These are phyloP conservation scores for Fomitiporia mediterranea DNA, from an alignment of 1,284 basidiomycete genomes.

Conservation along the genomic window DNA sequence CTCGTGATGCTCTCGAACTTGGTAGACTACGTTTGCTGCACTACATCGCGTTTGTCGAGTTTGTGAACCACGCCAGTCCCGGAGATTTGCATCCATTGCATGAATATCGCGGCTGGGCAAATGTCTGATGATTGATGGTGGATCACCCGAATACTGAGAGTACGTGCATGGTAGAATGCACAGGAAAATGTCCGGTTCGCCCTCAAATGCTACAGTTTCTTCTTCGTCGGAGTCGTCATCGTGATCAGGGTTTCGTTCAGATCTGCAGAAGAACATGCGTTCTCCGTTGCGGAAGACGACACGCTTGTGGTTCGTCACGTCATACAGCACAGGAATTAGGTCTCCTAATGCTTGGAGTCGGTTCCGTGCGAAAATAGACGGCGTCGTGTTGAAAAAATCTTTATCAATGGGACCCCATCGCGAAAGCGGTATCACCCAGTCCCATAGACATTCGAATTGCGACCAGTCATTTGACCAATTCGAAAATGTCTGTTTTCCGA, in stretches of 20 bases:
- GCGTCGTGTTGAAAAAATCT: not conserved
- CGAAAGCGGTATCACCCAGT: conserved; percentile 3
- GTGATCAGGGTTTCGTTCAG: not conserved
- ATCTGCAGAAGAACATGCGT: conserved; percentile 1
- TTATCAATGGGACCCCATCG: conserved; percentile 13
- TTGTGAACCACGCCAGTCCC: too few relatives aligned
- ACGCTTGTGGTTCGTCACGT: not conserved
- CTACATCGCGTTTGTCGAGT: too few relatives aligned
- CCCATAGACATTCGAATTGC: not conserved
- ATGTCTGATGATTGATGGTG: not conserved
- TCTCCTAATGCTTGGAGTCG: conserved; percentile 2
- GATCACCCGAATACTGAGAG: not conserved
- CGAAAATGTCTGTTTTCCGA: not conserved
- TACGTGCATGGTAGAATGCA: not conserved
- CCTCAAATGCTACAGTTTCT: not conserved
- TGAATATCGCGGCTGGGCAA: not conserved
- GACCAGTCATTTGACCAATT: conserved; percentile 14
- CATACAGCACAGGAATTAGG: conserved; percentile 2
- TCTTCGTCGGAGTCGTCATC: too few relatives aligned
- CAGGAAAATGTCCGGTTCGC: not conserved
- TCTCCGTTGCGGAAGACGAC: conserved; percentile 12
- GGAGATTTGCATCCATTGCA: too few relatives aligned
- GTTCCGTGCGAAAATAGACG: not conserved
- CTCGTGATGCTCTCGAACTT: too few relatives aligned
- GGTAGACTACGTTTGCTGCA: too few relatives aligned